phyloP scores from a whole-genome alignment of 768 basidiomycete genomes.

The Mrakia hoshinonis region DNA sequence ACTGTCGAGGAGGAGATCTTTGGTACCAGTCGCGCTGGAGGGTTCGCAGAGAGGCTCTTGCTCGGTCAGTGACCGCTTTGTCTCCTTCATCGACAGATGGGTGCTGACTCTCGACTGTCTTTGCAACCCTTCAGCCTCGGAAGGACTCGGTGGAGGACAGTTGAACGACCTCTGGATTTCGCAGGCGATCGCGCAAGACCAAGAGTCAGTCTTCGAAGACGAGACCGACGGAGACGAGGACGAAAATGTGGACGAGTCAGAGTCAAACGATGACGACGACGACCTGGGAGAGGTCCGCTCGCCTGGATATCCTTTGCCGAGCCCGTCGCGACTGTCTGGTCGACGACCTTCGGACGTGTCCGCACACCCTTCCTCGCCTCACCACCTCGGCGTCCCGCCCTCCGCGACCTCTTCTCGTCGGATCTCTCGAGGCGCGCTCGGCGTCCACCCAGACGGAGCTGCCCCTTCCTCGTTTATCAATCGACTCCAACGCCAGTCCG shows the following conservation, averaged over 20 bases:
- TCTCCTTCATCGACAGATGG: not conserved
- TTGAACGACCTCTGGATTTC: conserved; percentile 97
- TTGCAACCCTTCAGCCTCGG: conserved; percentile 57
- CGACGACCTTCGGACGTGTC: not conserved
- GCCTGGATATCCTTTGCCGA: not conserved
- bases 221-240: conserved; percentile 47
- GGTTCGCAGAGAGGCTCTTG: conserved; percentile 72
- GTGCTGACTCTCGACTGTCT: not conserved
- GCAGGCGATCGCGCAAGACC: conserved; percentile 88
- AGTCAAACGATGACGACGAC: conserved; percentile 2
- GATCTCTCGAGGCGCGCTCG: conserved; percentile 32
- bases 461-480: not conserved
- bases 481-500: conserved; percentile 9
- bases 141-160: conserved; percentile 75
- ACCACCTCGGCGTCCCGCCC: conserved; percentile 7
- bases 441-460: conserved; percentile 10
- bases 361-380: conserved; percentile 1
- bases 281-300: not conserved
- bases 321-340: not conserved
- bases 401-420: conserved; percentile 30
- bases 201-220: conserved; percentile 38
- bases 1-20: conserved; percentile 44
- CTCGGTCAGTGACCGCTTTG: conserved; percentile 44
- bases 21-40: conserved; percentile 41
- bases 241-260: conserved; percentile 39